A percentile compares a stretch with the other conserved stretches of the same genome.
These are phyloP conservation scores for Trichosporon faecale DNA, from an alignment of 1,284 basidiomycete genomes.

Conservation along the genomic window DNA sequence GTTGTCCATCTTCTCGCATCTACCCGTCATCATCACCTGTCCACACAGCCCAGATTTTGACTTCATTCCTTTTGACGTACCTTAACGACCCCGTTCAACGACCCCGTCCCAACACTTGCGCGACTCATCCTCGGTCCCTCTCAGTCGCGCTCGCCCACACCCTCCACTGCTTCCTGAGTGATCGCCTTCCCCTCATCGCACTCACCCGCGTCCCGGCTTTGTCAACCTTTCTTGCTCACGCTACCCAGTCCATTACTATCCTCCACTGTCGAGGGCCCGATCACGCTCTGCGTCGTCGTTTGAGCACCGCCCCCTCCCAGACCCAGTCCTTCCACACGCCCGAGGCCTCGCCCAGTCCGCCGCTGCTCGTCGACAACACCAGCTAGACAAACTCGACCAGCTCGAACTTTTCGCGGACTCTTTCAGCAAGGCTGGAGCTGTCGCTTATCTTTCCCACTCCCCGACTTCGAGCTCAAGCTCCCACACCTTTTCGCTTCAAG, in stretches of 20 bases:
- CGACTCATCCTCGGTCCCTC: not conserved
- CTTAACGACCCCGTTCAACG: not conserved
- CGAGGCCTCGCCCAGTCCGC: not conserved
- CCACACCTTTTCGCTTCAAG: not conserved
- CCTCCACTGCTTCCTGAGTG: conserved; percentile 5
- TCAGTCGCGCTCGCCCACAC: not conserved
- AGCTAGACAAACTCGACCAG: not conserved
- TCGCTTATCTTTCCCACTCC: not conserved
- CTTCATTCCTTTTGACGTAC: conserved; percentile 8
- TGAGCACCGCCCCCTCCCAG: not conserved
- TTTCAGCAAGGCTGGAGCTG: not conserved
- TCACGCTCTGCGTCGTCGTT: not conserved
- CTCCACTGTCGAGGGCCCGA: not conserved
- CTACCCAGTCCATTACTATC: not conserved
- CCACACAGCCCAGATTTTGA: not conserved
- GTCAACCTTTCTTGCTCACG: not conserved
- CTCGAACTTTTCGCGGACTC: not conserved
- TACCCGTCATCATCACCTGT: not conserved
- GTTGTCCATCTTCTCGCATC: not conserved
- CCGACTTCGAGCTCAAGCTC: conserved; percentile 2
- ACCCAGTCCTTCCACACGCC: not conserved
- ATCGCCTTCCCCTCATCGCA: conserved; percentile 8
- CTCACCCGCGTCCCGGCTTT: not conserved
- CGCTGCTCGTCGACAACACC: not conserved
- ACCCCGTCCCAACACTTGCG: not conserved